Evolutionary conservation across 106 monocot genomes (phyloP).

Genomic region (Allium sativum): DNA sequence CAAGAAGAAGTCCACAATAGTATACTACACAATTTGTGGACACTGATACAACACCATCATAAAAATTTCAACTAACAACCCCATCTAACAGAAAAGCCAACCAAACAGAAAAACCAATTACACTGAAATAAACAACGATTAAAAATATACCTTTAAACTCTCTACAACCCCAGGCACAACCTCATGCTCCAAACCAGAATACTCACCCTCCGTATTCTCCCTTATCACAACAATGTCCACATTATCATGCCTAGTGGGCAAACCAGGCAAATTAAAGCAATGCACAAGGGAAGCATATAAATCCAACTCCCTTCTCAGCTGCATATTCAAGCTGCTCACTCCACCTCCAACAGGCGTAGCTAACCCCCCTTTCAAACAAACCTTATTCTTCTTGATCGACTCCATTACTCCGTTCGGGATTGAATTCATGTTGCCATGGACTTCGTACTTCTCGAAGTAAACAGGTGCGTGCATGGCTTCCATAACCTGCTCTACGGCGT

Average conservation of each 20-base stretch:
- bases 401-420: conserved; percentile 11
- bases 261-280: conserved; percentile 18
- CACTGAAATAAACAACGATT: neutral
- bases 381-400: conserved; percentile 16
- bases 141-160: conserved; percentile 17
- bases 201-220: conserved; percentile 22
- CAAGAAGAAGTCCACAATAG: neutral
- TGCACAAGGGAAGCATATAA: conserved; percentile 10
- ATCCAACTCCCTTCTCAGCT: conserved; percentile 16
- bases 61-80: neutral
- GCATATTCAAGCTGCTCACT: conserved; percentile 12
- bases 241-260: conserved; percentile 15
- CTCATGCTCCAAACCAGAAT: conserved; percentile 18
- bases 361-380: conserved; percentile 12
- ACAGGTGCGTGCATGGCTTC: conserved; percentile 15
- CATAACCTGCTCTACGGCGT: conserved; percentile 16
- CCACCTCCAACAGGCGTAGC: conserved; percentile 12
- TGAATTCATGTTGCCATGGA: conserved; percentile 10
- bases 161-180: conserved; percentile 19
- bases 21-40: neutral
- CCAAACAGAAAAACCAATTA: neutral
- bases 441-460: conserved; percentile 16
- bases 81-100: neutral
- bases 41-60: neutral
- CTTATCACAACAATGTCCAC: conserved; percentile 22